Evolutionary conservation across 2,329 filamentous ascomycete genomes (phyloP), one percentile per base, ranked within the genome.

Genomic region (Beauveria scarabaeidicola): DNA sequence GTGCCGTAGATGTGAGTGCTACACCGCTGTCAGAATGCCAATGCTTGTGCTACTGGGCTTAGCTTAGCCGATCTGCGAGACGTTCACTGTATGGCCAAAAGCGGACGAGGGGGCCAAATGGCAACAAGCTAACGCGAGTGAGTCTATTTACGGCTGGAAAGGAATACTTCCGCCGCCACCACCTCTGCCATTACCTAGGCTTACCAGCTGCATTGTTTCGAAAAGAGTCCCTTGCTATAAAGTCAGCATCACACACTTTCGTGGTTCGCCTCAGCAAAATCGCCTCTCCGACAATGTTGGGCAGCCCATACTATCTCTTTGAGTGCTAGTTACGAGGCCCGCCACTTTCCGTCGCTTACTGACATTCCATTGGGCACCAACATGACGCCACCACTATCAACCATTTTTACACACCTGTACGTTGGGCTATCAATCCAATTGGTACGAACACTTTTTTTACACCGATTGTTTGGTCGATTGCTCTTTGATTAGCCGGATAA

Each of bases 311-410:
- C 25, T 43, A 47, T 40, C 29, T 48, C 21, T 27, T 8, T 46
- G 32, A 27, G 19, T 36, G 32, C 13, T 36, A 48, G n/a, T 9
- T 11, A 2, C 15, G 43, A 38, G 41, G 29, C n/a, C 53, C 55
- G 55, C 55, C 55, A 58, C 55, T 51, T 51, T 27, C 55, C 55
- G 55, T 51, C 36, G 46, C n/a, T 32, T 41, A 32, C 47, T 50
- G 25, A 32, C n/a, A n/a, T 51, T 29, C 32, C 46, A 51, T 58
- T 47, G 55, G 55, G 55, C 55, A 58, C 46, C 55, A 47, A 58
- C 55, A 50, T 21, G 36, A 51, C 55, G 55, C 54, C 54, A 58
- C 55, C 21, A 11, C 17, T 46, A 17, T 32, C 43, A 47, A 48
- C 27, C 27, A 46, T n/a, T 47, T 40, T 25, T 44, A 23, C 32